Evolutionary conservation across 768 basidiomycete species (phyloP).

Genomic region (Tulasnella sp.): DNA sequence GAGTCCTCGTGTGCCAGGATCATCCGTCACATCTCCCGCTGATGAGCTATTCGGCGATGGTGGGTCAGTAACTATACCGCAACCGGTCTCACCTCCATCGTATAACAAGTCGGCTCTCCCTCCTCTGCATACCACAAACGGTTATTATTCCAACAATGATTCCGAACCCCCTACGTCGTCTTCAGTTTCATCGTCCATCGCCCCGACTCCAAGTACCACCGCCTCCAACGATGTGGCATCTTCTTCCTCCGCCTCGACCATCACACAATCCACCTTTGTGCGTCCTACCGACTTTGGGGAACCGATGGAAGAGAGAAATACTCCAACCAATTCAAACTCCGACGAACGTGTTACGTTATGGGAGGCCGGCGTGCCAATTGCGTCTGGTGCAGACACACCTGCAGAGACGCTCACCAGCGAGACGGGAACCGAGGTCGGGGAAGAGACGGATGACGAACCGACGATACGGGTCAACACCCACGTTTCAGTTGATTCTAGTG

Average conservation of each 20-base stretch:
- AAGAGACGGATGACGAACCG: constrained; percentile 65
- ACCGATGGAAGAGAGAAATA: background rate
- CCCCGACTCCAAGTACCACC: background rate
- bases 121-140: background rate
- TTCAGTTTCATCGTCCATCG: background rate
- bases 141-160: background rate
- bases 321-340: background rate
- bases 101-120: background rate
- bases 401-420: background rate
- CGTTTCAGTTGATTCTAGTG: constrained; percentile 30
- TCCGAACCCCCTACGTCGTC: background rate
- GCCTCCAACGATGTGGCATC: background rate
- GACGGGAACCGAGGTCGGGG: background rate
- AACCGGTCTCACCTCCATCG: background rate
- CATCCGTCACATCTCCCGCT: background rate
- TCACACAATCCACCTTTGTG: background rate
- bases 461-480: constrained; percentile 45
- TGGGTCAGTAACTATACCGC: background rate
- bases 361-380: background rate
- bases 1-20: background rate
- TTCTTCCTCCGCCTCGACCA: background rate
- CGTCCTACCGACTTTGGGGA: background rate
- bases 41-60: constrained; percentile 6
- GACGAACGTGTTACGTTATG: background rate
- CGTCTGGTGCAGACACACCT: background rate